These are phyloP conservation scores for Auricularia heimuer DNA, from an alignment of 768 basidiomycete species.

Conservation along the genomic window DNA sequence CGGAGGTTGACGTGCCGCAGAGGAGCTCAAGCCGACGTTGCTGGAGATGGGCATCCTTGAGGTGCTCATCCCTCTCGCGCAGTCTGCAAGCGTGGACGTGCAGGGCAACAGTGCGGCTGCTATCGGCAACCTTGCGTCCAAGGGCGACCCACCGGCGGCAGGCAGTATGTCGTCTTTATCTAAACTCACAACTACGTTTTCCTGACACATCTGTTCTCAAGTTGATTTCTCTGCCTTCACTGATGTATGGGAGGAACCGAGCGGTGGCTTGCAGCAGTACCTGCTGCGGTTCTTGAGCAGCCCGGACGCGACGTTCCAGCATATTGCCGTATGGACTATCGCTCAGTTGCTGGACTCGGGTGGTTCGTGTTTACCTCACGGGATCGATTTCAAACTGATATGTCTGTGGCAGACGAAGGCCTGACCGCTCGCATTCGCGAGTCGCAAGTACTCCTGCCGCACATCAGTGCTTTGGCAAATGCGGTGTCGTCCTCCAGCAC, in stretches of 20 bases:
- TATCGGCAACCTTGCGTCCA: conserved; percentile 93
- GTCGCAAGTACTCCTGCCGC: conserved; percentile 71
- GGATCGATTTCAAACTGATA: neutral
- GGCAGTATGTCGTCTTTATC: neutral
- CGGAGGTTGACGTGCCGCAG: conserved; percentile 29
- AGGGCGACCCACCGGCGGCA: conserved; percentile 42
- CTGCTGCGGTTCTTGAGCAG: conserved; percentile 89
- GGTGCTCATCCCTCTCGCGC: conserved; percentile 91
- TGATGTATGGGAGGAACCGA: conserved; percentile 96
- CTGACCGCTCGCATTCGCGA: conserved; percentile 83
- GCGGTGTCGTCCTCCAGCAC: conserved; percentile 49
- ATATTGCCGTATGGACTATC: conserved; percentile 99
- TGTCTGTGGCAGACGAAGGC: conserved; percentile 54
- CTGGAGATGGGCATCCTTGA: conserved; percentile 98
- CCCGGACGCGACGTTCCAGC: conserved; percentile 95
- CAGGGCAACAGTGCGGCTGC: conserved; percentile 98
- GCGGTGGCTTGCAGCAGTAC: conserved; percentile 94
- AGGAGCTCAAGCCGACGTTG: conserved; percentile 92
- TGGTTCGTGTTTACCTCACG: conserved; percentile 32
- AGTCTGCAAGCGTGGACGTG: conserved; percentile 93
- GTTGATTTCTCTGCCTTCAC: conserved; percentile 92
- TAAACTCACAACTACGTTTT: no score
- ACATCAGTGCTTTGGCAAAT: conserved; percentile 73
- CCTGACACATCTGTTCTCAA: neutral
- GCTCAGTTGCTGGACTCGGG: conserved; percentile 96